Base-by-base conservation (phyloP, 1,284 basidiomycete genomes). In the Trametes hirsuta region DNA sequence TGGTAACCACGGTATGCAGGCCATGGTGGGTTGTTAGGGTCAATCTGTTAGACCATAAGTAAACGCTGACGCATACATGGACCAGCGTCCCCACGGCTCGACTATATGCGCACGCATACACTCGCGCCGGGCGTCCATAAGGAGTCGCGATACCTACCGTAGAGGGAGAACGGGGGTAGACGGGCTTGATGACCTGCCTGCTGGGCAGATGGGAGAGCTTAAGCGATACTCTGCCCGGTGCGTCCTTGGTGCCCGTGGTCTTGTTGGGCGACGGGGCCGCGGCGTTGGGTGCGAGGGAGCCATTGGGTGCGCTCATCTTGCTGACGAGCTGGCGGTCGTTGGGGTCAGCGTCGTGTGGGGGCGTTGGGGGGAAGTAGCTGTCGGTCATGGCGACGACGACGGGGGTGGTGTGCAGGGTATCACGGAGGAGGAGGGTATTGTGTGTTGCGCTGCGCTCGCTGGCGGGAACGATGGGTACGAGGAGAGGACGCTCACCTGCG, bases 1-100 rank as follows among this genome's bases (percentile, higher is more conserved):
- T 97, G 95, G 77, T 97, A 97, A 9, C 95, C 95, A 63, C 95
- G 88, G 79, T 87, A 95, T 1, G 92, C 95, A 34, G 95, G 95
- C 95, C 95, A 98, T 51, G 96, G 96, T 35, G 96, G 96, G 79
- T 97, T 95, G 79, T 98, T 94, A 41, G 94, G 93, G 75, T 95
- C 87, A 57, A 92, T 82, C 87, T 90, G 55, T 4, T 21, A 21
- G 25, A 15, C 41, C 6, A 49, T 58, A 37, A 57, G 54, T 12
- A 53, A 18, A 22, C 18, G 11, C 15, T 5, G 4, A 24, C 25
- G 55, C 53, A 57, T 59, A 58, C 50, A 56, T 49, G 48, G 15
- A 18, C 3, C n/a, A 12, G 18, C 21, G 15, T 4, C 11, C 24
- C 15, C 6, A 4, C 24, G 22, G 12, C 34, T 22, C 30, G 30